Conservation (phyloP, 192 early-diverging fungal species). For the Gamsiella multidivaricata region DNA sequence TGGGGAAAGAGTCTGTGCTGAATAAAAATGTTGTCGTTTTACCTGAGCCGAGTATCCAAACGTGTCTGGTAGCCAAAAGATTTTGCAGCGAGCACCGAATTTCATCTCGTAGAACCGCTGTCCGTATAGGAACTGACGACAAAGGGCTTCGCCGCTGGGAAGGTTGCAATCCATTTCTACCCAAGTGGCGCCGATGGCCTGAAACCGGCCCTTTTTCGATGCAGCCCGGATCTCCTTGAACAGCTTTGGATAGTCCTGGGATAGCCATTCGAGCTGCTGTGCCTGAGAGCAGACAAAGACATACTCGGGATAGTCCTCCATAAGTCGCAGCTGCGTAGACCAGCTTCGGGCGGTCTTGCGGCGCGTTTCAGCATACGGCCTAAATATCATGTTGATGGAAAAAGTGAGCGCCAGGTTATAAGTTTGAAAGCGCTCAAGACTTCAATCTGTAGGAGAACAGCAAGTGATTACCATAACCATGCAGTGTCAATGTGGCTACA, state of each 20-base stretch:
- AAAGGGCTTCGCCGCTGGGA: constrained; percentile 94
- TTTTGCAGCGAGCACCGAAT: constrained; percentile 74
- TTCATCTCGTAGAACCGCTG: constrained; percentile 88
- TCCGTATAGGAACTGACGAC: constrained; percentile 94
- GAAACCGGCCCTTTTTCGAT: constrained; percentile 80
- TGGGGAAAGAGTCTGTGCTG: too few relatives aligned
- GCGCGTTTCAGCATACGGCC: constrained; percentile 98
- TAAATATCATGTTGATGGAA: not conserved
- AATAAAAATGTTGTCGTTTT: too few relatives aligned
- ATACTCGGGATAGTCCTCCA: constrained; percentile 92
- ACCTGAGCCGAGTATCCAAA: constrained; percentile 91
- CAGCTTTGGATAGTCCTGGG: constrained; percentile 83
- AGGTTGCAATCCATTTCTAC: constrained; percentile 99
- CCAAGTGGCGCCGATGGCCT: constrained; percentile 97
- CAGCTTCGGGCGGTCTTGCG: constrained; percentile 91
- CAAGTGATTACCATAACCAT: constrained; percentile 89
- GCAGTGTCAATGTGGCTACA: constrained; percentile 75
- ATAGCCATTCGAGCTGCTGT: constrained; percentile 96
- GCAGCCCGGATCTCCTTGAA: constrained; percentile 81
- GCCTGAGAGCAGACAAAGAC: constrained; percentile 95
- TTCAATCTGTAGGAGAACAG: too few relatives aligned
- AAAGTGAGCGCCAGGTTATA: too few relatives aligned
- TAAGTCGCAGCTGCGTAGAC: constrained; percentile 80
- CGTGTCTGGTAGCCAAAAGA: constrained; percentile 96
- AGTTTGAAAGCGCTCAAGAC: too few relatives aligned